A percentile compares a stretch with the other conserved stretches of the same genome.
Conservation (phyloP, 148 eudicot species). For the Rhododendron kiyosumense region DNA sequence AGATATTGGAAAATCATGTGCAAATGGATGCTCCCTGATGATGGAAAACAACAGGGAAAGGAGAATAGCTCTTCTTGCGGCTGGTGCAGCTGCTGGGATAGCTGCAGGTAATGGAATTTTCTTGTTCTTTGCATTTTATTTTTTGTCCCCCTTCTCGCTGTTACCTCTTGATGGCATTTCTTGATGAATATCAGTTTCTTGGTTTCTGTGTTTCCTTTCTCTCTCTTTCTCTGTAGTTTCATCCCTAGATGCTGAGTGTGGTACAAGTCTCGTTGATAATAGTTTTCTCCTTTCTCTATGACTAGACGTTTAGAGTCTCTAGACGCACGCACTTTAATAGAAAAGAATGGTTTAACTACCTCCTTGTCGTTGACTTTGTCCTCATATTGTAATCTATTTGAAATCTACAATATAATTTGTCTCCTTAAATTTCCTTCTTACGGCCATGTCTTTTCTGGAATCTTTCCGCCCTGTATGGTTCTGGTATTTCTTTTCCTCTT, state of each 20-base stretch:
- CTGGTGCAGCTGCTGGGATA: slow-evolving; percentile 99
- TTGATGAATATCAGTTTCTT: neutral
- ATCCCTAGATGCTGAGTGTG: neutral
- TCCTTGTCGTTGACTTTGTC: neutral
- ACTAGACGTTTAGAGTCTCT: neutral
- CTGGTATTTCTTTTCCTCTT: neutral
- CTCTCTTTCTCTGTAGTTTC: neutral
- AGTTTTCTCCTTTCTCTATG: neutral
- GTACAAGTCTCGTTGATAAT: neutral
- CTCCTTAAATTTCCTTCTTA: neutral
- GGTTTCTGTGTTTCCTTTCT: neutral
- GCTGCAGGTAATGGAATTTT: slow-evolving; percentile 55
- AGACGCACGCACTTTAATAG: neutral
- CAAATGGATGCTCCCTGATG: slow-evolving; percentile 75
- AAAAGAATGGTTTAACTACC: neutral
- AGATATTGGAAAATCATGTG: slow-evolving; percentile 97
- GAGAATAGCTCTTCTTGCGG: slow-evolving; percentile 93
- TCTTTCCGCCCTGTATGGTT: neutral
- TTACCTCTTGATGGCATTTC: neutral
- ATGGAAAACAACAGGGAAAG: slow-evolving; percentile 88
- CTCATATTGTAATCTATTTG: neutral
- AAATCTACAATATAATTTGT: neutral
- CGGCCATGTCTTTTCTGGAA: neutral
- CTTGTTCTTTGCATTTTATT: neutral
- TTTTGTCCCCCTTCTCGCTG: neutral